These are phyloP conservation scores for Neurospora sp. DNA, from an alignment of 495 filamentous ascomycete genomes.

Conservation along the genomic window DNA sequence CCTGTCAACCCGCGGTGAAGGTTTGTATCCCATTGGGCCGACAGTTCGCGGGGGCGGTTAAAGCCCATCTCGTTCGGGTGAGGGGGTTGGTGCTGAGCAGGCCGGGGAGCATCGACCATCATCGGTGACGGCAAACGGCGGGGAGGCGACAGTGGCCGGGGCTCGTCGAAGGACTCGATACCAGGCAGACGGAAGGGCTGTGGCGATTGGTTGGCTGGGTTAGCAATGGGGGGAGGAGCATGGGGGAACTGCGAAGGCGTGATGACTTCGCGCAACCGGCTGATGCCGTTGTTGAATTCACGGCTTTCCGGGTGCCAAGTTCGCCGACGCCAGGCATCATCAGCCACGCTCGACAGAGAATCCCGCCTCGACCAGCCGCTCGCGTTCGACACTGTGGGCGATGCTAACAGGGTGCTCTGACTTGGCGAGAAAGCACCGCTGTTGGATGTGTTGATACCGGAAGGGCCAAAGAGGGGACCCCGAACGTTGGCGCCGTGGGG, in stretches of 20 bases:
- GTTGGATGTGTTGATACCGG: constrained; percentile 40
- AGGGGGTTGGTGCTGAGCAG: constrained; percentile 30
- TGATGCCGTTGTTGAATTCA: constrained; percentile 28
- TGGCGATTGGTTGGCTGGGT: constrained; percentile 21
- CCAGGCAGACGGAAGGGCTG: constrained; percentile 59
- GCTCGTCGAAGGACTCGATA: constrained; percentile 82
- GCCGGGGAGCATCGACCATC: constrained; percentile 45
- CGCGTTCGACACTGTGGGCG: constrained; percentile 61
- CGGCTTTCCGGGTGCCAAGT: constrained; percentile 87
- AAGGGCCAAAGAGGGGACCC: constrained; percentile 48
- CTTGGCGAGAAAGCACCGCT: constrained; percentile 42
- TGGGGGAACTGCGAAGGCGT: constrained; percentile 51
- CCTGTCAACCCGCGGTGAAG: constrained; percentile 64
- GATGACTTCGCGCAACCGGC: constrained; percentile 39
- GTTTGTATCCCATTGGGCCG: constrained; percentile 62
- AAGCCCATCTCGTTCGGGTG: constrained; percentile 36
- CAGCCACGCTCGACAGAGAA: constrained; percentile 45
- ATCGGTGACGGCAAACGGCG: constrained; percentile 56
- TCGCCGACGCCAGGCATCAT: constrained; percentile 68
- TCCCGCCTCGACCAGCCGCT: constrained; percentile 50
- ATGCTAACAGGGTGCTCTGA: constrained; percentile 47
- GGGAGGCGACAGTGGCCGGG: constrained; percentile 51
- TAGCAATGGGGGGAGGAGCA: constrained; percentile 41
- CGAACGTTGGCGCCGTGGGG: constrained; percentile 47
- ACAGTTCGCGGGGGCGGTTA: constrained; percentile 49